Base-by-base conservation (phyloP, 108 stramenopile genomes). In the Fragilariopsis cylindrus region DNA sequence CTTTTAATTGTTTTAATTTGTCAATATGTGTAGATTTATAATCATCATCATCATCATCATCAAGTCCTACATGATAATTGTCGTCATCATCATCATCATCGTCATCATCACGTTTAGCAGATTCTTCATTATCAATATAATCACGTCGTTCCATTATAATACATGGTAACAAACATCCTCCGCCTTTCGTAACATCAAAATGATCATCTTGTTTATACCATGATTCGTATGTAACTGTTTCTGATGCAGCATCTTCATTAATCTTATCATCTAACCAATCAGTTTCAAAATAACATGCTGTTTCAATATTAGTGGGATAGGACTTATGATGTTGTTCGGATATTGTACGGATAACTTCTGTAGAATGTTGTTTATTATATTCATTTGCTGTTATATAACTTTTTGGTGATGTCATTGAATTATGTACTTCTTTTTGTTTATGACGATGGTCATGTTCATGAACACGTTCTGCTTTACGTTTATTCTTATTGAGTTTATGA, bases 321-420 rank as follows among this genome's bases (percentile, higher is more conserved):
- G 87, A 84, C 48, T 82, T n/a, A 7, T 50, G 12, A 44, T 21
- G 46, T 70, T 83, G 79, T 57, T 88, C 87, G 5, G 49, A 54
- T 5, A 64, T 7, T 7, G 87, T 85, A 54, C 71, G 40, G 0
- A 85, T 16, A 5, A 50, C 18, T 48, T 77, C 55, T 9, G 13
- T 4, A 47, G 50, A 16, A 9, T 76, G 68, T 8, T 55, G 13
- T 2, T 64, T 53, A 73, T 77, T 82, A 40, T 71, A 74, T 9
- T 72, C 71, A 16, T 63, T 11, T 3, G 78, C 71, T 46, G 81
- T 48, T 43, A 78, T 66, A 48, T 76, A 71, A 16, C 62, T 41
- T n/a, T 42, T 42, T 45, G 45, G 21, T n/a, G 62, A 42, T 4
- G 62, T 63, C 62, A 63, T 63, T 4, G 62, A 42, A 41, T 71